phyloP scores from a whole-genome alignment of 495 filamentous ascomycete species.

The Pseudevernia furfuracea region DNA sequence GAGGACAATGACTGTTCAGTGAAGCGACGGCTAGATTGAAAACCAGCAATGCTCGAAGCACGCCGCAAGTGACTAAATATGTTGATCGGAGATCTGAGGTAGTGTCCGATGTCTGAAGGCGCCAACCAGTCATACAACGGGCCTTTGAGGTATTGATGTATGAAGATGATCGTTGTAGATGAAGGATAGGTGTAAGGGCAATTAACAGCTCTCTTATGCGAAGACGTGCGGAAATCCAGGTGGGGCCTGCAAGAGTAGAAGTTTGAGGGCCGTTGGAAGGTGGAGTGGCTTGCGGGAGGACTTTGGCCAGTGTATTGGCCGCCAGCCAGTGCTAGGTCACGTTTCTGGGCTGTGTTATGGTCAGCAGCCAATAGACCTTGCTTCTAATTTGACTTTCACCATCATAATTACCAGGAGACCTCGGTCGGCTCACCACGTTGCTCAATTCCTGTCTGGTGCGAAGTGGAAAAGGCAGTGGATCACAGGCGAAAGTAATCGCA shows the following conservation, averaged over 20 bases:
- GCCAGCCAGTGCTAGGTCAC: neutral
- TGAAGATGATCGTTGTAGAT: neutral
- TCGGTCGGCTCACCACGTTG: neutral
- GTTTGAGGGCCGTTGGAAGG: neutral
- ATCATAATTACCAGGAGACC: neutral
- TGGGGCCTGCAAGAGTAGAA: too few species aligned
- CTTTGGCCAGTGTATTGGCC: neutral
- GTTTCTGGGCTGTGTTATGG: neutral
- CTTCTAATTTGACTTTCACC: neutral
- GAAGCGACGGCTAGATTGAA: neutral
- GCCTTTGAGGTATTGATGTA: neutral
- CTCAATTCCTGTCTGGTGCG: neutral
- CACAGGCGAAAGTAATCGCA: neutral
- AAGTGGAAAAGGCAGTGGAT: neutral
- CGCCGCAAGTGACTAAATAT: neutral
- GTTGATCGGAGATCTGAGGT: neutral
- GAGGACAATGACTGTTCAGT: neutral
- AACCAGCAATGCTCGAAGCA: neutral
- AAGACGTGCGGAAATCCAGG: neutral
- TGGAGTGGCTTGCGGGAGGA: neutral
- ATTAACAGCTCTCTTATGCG: neutral
- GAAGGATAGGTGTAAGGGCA: neutral
- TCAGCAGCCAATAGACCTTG: neutral
- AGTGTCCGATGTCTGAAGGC: neutral
- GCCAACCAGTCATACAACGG: neutral